Conservation (phyloP, 768 basidiomycete genomes). For the Phylloporus rhodoxanthus region DNA sequence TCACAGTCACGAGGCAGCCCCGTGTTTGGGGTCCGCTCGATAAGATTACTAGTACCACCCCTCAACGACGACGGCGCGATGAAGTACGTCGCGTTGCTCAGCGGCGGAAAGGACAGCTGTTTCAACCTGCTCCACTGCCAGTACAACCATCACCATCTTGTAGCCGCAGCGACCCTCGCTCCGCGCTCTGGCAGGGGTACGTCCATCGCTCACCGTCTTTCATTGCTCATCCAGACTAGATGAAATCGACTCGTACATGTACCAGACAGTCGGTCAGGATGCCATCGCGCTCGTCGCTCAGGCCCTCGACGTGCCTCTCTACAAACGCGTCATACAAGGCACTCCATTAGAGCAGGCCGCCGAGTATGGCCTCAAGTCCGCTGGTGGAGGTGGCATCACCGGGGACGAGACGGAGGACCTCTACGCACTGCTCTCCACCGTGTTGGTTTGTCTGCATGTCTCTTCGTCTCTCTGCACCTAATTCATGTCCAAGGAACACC, state of each 20-base stretch:
- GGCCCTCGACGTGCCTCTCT: constrained; percentile 83
- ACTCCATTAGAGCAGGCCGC: constrained; percentile 71
- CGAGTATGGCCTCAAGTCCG: constrained; percentile 75
- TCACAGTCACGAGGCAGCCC: constrained; percentile 1
- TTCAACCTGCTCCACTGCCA: constrained; percentile 90
- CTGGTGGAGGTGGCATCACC: constrained; percentile 43
- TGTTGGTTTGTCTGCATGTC: constrained; percentile 57
- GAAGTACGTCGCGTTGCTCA: constrained; percentile 92
- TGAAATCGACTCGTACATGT: constrained; percentile 97
- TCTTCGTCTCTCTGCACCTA: neutral
- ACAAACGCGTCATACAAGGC: constrained; percentile 75
- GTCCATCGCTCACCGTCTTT: constrained; percentile 1
- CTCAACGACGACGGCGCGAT: constrained; percentile 34
- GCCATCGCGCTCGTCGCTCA: constrained; percentile 81
- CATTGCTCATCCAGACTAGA: constrained; percentile 43
- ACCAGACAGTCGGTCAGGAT: constrained; percentile 98
- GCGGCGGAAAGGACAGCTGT: constrained; percentile 97
- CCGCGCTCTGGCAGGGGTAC: constrained; percentile 82
- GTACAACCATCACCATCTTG: constrained; percentile 77
- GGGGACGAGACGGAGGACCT: constrained; percentile 99
- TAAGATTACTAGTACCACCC: constrained; percentile 15
- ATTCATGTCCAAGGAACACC: constrained; percentile 43
- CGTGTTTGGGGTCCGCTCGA: constrained; percentile 19
- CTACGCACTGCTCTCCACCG: constrained; percentile 58
- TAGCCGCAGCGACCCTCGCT: constrained; percentile 83